Evolutionary conservation across 345 rosid genomes (phyloP).

Genomic region (Euphorbia tirucalli): DNA sequence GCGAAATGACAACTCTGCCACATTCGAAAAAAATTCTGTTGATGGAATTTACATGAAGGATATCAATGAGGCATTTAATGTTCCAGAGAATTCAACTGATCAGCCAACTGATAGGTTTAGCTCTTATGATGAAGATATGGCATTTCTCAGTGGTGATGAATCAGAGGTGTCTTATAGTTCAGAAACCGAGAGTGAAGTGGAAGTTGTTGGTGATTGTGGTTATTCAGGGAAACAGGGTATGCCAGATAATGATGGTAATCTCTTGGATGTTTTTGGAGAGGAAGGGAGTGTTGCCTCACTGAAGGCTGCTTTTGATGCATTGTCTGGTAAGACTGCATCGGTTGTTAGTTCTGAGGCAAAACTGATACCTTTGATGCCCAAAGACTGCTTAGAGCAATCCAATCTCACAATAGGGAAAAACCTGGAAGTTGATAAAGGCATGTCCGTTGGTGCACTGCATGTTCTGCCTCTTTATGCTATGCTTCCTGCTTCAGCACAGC

Average conservation of each 20-base stretch:
- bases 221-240: constrained; percentile 25
- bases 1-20: constrained; percentile 28
- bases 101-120: constrained; percentile 51
- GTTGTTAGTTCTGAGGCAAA: constrained; percentile 24
- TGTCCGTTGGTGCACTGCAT: constrained; percentile 33
- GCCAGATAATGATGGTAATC: constrained; percentile 29
- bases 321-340: constrained; percentile 40
- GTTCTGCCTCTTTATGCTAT: constrained; percentile 91
- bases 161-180: constrained; percentile 46
- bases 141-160: constrained; percentile 42
- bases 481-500: constrained; percentile 86
- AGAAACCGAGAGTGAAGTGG: constrained; percentile 67
- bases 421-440: constrained; percentile 24
- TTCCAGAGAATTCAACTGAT: constrained; percentile 30
- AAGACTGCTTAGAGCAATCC: constrained; percentile 27
- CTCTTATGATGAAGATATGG: constrained; percentile 52
- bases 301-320: constrained; percentile 69
- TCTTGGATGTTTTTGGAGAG: constrained; percentile 32
- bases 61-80: constrained; percentile 68
- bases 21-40: constrained; percentile 31
- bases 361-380: constrained; percentile 13
- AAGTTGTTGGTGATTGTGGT: constrained; percentile 38
- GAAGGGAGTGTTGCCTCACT: constrained; percentile 54
- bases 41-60: constrained; percentile 66
- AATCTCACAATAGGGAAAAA: constrained; percentile 22